Conservation (phyloP, 495 filamentous ascomycete species). For the Neohortaea acidophila region DNA sequence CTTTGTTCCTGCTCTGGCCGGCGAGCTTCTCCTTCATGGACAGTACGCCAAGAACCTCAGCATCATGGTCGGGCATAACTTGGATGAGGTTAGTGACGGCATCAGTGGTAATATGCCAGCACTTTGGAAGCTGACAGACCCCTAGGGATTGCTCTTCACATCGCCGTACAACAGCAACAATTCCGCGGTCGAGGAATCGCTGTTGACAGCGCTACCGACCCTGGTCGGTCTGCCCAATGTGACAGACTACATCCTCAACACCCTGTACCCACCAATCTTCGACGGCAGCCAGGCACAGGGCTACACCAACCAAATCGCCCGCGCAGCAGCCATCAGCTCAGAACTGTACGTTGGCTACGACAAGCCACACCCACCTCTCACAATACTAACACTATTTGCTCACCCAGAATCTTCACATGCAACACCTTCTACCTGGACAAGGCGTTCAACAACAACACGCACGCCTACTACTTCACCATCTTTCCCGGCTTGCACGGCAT, state of each 20-base stretch:
- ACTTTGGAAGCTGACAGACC: slow-evolving; percentile 11
- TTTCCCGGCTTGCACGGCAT: slow-evolving; percentile 40
- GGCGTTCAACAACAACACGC: slow-evolving; percentile 38
- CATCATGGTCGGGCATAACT: slow-evolving; percentile 42
- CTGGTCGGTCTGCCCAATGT: slow-evolving; percentile 15
- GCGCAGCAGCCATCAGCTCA: slow-evolving; percentile 23
- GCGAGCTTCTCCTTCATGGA: slow-evolving; percentile 40
- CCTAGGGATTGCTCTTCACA: slow-evolving; percentile 37
- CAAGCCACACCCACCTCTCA: background rate
- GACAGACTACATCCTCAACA: slow-evolving; percentile 25
- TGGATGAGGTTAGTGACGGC: slow-evolving; percentile 20
- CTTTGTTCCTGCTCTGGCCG: slow-evolving; percentile 41
- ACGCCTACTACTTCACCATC: slow-evolving; percentile 46
- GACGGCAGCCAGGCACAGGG: slow-evolving; percentile 31
- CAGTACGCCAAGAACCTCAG: slow-evolving; percentile 38
- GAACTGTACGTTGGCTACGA: slow-evolving; percentile 19
- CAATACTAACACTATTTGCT: slow-evolving; percentile 19
- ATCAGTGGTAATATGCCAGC: background rate
- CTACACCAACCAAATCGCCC: slow-evolving; percentile 30
- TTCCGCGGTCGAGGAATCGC: slow-evolving; percentile 19
- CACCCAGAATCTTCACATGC: slow-evolving; percentile 40
- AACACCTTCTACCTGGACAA: slow-evolving; percentile 32
- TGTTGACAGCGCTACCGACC: slow-evolving; percentile 19
- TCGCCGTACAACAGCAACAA: slow-evolving; percentile 26
- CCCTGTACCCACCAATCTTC: slow-evolving; percentile 30